Base-by-base conservation (phyloP, 768 basidiomycete genomes). In the Serpula lacrymans region DNA sequence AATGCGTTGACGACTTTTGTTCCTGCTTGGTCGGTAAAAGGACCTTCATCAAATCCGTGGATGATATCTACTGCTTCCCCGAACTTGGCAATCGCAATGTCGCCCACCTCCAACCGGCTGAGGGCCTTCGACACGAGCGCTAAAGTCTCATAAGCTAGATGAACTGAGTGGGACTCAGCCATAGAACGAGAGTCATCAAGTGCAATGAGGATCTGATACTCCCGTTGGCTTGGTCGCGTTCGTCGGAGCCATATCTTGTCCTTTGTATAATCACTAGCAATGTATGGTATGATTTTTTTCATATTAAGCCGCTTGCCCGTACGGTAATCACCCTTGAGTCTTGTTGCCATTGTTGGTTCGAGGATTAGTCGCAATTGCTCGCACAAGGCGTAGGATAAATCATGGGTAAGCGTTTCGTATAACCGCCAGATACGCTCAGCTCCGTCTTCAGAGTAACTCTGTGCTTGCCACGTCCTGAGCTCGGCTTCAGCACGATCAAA, bases 171-270 rank as follows among this genome's bases (percentile, higher is more conserved):
- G 3, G 84, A 86, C 62, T 94, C 90, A 9, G 89, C 82, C 96
- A 99, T 98, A 25, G 93, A 96, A 24, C 87, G 82, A 3, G 93
- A 97, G 68, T 98, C 96, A 57, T 98, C 96, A 35, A 99, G 77
- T 8, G 92, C 87, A 42, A 99, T 75, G 28, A 98, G 77, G 2
- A 99, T 81, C 56, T 99, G 95, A 62, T 98, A 98, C 57, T 96
- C 94, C 34, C 96, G 78, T 53, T 88, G 82, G 58, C 89, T 92
- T 5, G 96, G 95, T 36, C 87, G 82, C 3, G 94, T 96, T 16
- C 96, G 78, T 18, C 95, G 84, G 25, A 98, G 71, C 96, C 96
- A 99, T 49, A 98, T 98, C 66, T 94, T 94, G 74, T 99, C 95
- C 62, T 98, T 98, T 37, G 94, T 98, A 70, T 90, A 99, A 66